Evolutionary conservation across 495 filamentous ascomycete genomes (phyloP).

Genomic region (Opeltia flavorubescens): DNA sequence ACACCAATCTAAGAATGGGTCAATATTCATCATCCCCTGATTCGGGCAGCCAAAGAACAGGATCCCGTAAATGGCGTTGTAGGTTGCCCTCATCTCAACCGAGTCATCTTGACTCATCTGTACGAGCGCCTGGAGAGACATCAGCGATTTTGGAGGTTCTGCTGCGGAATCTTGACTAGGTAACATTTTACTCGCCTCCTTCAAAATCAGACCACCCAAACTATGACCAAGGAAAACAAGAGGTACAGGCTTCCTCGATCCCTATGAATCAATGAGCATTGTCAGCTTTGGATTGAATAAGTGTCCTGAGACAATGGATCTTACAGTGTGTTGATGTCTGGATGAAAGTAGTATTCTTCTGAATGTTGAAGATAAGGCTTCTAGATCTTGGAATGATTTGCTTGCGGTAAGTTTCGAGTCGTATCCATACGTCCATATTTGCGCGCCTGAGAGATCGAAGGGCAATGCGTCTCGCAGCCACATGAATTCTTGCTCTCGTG

Average conservation of each 20-base stretch:
- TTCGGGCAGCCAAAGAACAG: conserved; percentile 18
- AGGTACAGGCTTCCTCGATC: background rate
- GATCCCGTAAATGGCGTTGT: conserved; percentile 12
- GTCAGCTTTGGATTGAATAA: background rate
- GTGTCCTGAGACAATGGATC: too few relatives aligned
- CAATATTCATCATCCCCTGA: conserved; percentile 15
- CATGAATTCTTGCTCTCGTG: conserved; percentile 6
- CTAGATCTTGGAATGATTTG: conserved; percentile 7
- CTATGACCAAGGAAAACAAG: conserved; percentile 14
- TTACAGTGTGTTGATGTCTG: too few relatives aligned
- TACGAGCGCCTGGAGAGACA: too few relatives aligned
- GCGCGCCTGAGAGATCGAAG: conserved; percentile 3
- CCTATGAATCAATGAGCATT: background rate
- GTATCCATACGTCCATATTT: conserved; percentile 15
- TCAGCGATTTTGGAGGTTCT: conserved; percentile 1
- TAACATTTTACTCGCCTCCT: conserved; percentile 9
- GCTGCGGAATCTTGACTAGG: background rate
- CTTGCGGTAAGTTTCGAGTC: conserved; percentile 5
- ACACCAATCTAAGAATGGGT: conserved; percentile 12
- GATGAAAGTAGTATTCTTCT: conserved; percentile 6
- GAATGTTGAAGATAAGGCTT: conserved; percentile 10
- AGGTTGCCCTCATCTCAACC: too few relatives aligned
- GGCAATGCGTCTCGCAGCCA: conserved; percentile 17
- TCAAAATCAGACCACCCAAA: conserved; percentile 15
- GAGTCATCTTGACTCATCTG: too few relatives aligned